These are phyloP conservation scores for Leccinum disarticulatum DNA, from an alignment of 768 basidiomycete species.

Conservation along the genomic window DNA sequence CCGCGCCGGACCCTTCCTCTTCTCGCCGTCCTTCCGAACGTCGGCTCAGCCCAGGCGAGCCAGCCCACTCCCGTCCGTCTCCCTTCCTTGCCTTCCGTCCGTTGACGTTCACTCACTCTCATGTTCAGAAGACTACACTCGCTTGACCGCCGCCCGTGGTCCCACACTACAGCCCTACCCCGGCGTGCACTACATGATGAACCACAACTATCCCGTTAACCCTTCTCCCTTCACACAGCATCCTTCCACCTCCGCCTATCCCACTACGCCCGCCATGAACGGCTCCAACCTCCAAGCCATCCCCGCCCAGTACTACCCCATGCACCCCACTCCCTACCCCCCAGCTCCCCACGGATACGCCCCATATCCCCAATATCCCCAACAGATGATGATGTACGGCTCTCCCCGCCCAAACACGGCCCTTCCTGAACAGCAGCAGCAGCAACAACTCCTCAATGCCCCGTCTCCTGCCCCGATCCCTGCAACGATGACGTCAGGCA, in stretches of 20 bases:
- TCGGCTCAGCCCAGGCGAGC: constrained; percentile 27
- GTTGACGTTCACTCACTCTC: not conserved
- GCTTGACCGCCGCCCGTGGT: constrained; percentile 39
- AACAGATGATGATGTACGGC: constrained; percentile 71
- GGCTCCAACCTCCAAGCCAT: constrained; percentile 41
- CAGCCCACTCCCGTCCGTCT: constrained; percentile 20
- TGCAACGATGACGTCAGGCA: constrained; percentile 38
- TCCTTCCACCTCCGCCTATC: constrained; percentile 39
- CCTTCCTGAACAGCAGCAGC: constrained; percentile 36
- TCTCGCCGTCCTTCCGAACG: constrained; percentile 29
- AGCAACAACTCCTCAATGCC: constrained; percentile 33
- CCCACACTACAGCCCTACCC: constrained; percentile 55
- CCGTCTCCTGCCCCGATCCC: constrained; percentile 35
- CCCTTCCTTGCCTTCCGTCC: constrained; percentile 1
- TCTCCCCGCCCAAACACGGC: constrained; percentile 37
- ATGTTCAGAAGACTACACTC: constrained; percentile 27
- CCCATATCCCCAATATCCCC: constrained; percentile 55
- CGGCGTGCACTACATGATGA: constrained; percentile 61
- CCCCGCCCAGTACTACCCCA: constrained; percentile 53
- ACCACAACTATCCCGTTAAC: constrained; percentile 64
- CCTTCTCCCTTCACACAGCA: constrained; percentile 50
- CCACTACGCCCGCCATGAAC: constrained; percentile 35
- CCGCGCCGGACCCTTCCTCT: constrained; percentile 22
- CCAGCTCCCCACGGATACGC: constrained; percentile 43
- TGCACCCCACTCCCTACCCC: constrained; percentile 54